These are phyloP conservation scores for Rhodotorula diobovata DNA, from an alignment of 768 basidiomycete genomes.

Conservation along the genomic window DNA sequence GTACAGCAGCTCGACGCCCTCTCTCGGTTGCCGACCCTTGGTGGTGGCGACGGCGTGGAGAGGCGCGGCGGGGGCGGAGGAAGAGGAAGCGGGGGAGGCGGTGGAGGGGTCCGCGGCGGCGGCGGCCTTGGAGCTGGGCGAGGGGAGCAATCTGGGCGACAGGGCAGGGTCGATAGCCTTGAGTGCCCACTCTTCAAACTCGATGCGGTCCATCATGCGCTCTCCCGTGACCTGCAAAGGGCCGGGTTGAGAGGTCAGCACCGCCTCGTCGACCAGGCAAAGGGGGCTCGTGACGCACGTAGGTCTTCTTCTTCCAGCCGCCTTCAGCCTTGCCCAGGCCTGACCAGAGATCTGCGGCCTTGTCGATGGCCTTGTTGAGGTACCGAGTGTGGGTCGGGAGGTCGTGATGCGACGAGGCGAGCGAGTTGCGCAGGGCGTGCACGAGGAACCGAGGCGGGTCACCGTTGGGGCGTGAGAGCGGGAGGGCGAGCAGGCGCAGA, in stretches of 20 bases:
- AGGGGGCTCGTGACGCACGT: slow-evolving; percentile 10
- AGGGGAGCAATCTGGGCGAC: slow-evolving; percentile 33
- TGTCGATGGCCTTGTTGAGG: slow-evolving; percentile 23
- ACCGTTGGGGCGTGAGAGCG: not conserved
- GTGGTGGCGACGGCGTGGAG: too few species aligned
- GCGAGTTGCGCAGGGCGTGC: slow-evolving; percentile 12
- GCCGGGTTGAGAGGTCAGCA: not conserved
- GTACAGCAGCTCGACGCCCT: slow-evolving; percentile 42
- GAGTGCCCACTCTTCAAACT: slow-evolving; percentile 49
- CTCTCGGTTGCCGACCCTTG: not conserved
- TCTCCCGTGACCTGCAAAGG: slow-evolving; percentile 46
- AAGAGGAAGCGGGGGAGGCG: too few species aligned
- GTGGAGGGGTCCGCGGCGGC: not conserved
- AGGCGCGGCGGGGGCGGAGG: too few species aligned
- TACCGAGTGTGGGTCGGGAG: not conserved
- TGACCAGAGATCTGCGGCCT: slow-evolving; percentile 33
- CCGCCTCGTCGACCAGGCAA: not conserved
- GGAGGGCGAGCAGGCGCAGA: slow-evolving; percentile 34
- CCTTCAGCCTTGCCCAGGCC: slow-evolving; percentile 21
- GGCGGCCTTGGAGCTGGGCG: not conserved
- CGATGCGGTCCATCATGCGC: slow-evolving; percentile 49
- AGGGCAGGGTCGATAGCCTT: slow-evolving; percentile 45
- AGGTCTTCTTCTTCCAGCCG: slow-evolving; percentile 28
- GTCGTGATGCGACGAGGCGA: not conserved
- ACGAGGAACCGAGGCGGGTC: slow-evolving; percentile 16